Percentiles rank a stretch among this genome's conserved stretches.
Evolutionary conservation across 805 yeast genomes (phyloP).

Genomic region (Wickerhamomyces silvicola): DNA sequence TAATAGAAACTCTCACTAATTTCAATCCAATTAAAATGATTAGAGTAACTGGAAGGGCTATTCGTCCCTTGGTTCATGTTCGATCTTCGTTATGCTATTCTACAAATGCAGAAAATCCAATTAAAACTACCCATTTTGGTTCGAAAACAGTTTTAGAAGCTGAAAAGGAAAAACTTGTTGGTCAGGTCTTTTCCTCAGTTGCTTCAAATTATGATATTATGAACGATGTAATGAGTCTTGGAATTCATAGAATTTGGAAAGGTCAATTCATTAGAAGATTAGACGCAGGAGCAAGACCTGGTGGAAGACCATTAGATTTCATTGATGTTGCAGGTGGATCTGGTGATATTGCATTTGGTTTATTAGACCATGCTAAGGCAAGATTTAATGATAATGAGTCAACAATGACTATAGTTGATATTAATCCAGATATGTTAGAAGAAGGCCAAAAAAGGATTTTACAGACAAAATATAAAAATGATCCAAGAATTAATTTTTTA

Average conservation of each 20-base stretch:
- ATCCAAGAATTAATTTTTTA: slow-evolving; percentile 62
- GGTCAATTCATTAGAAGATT: slow-evolving; percentile 78
- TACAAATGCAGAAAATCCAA: slow-evolving; percentile 2
- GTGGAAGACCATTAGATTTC: slow-evolving; percentile 74
- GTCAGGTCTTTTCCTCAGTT: slow-evolving; percentile 87
- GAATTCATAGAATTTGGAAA: slow-evolving; percentile 94
- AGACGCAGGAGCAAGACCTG: slow-evolving; percentile 92
- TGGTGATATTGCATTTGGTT: slow-evolving; percentile 95
- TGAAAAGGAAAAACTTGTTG: slow-evolving; percentile 78
- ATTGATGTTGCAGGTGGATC: slow-evolving; percentile 99
- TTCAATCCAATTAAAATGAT: too few species aligned
- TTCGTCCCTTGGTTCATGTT: too few species aligned
- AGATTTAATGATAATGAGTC: slow-evolving; percentile 69
- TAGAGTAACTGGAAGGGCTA: too few species aligned
- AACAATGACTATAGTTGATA: slow-evolving; percentile 88
- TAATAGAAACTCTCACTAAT: too few species aligned
- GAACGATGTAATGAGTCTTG: slow-evolving; percentile 98
- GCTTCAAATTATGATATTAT: slow-evolving; percentile 91
- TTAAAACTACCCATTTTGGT: slow-evolving; percentile 85
- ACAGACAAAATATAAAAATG: slow-evolving; percentile 44
- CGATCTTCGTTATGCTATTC: background rate
- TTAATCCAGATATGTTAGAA: slow-evolving; percentile 90
- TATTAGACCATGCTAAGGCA: slow-evolving; percentile 81
- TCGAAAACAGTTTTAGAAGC: slow-evolving; percentile 72
- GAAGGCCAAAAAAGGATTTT: slow-evolving; percentile 82